Evolutionary conservation across 306 rosid species (phyloP), one percentile per base, ranked within the genome.

Genomic region (Senna siamea): DNA sequence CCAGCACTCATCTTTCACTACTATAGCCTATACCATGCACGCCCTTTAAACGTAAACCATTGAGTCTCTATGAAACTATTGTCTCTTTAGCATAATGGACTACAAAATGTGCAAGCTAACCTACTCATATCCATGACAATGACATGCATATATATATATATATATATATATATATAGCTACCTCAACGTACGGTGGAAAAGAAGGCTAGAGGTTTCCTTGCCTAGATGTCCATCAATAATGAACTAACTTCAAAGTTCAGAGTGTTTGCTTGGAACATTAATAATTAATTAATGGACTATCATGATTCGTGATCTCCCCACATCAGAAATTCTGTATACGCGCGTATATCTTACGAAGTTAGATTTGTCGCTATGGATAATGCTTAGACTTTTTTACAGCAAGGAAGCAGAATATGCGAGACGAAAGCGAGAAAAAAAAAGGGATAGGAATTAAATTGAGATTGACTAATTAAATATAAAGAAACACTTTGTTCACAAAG

Each of bases 381-480:
- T 43, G 74, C 51, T 20, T 20, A 13, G 34, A 47, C 69, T 61
- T 76, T 76, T 76, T 76, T 76, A 55, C 30, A 43, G 40, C 12
- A 56, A 44, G 17, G 58, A 32, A 66, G 37, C 47, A 20, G 53
- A 48, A 48, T 0, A 48, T 13, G 20, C 9, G 30, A 62, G 51
- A 17, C 7, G 59, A 12, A 20, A 1, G 15, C 2, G 10, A 12
- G 6, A 55, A 23, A 7, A 2, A 18, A 26, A 3, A 23, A 11
- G 30, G 17, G 62, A 4, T 56, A 12, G 5, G 2, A n/a, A n/a
- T 51, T n/a, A 15, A 26, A 1, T 26, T 26, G 3, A 51, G 9
- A 51, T 51, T 6, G 17, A 57, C 13, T 28, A n/a, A n/a, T n/a
- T n/a, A 12, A 13, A 57, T 57, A 57, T 13, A 13, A 57, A 54